Conservation (phyloP, 2,329 filamentous ascomycete genomes). For the Coniochaeta sp. region DNA sequence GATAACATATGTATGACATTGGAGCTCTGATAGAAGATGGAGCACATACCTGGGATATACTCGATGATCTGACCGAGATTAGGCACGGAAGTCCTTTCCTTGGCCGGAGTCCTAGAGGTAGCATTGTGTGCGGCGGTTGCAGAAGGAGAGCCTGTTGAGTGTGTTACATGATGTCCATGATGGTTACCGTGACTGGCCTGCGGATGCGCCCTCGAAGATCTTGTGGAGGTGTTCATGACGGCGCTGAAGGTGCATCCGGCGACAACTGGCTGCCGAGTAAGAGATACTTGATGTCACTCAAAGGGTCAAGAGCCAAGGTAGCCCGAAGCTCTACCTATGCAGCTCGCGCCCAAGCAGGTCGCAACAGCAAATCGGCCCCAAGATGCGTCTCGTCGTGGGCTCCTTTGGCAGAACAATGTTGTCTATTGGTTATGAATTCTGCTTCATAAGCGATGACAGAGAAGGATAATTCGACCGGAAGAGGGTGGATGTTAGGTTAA, state of each 20-base stretch:
- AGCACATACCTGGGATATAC: conserved; percentile 78
- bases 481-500: neutral
- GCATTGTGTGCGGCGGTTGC: neutral
- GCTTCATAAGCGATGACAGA: neutral
- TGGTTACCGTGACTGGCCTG: neutral
- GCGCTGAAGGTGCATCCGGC: neutral
- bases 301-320: neutral
- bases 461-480: neutral
- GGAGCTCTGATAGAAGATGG: conserved; percentile 15
- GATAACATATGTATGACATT: neutral
- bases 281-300: neutral
- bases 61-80: conserved; percentile 87
- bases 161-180: neutral
- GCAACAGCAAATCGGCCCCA: neutral
- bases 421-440: neutral
- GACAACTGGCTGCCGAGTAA: neutral
- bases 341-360: neutral
- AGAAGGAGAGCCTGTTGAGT: conserved; percentile 4
- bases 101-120: neutral
- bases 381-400: neutral
- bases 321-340: neutral
- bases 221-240: neutral
- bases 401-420: neutral
- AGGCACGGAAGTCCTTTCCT: conserved; percentile 42
- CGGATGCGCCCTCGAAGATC: neutral